Evolutionary conservation across 352 stramenopile species (phyloP), one percentile per base, ranked within the genome.

Genomic region (Pythium guiyangense): DNA sequence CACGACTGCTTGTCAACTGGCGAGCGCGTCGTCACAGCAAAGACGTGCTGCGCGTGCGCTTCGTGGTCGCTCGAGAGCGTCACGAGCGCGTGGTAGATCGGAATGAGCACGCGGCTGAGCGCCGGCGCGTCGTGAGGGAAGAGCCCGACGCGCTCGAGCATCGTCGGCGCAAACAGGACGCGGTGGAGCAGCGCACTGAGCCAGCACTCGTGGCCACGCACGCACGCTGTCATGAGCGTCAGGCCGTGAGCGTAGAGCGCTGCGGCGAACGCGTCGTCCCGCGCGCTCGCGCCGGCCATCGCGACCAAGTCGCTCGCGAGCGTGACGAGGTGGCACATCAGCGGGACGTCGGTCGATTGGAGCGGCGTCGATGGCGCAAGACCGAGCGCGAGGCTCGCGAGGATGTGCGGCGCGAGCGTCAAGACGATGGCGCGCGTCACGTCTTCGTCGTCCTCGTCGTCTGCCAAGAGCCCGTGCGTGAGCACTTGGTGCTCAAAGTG

Each of bases 81-180:
- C 27, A 90, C 65, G 0, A 90, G 62, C 26, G 80, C 80, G 42
- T 88, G 69, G 42, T 90, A 90, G 39, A 90, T 83, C 14, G 80
- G 80, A 39, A 78, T 62, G 27, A 90, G 52, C 39, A 86, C 69
- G 25, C 64, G 71, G 43, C 71, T 74, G 67, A 88, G 82, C 3
- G 68, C 60, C 14, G 37, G 65, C 0, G 75, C 76, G 39, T 86
- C 78, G 14, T 43, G 31, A 3, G 45, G 51, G 40, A 90, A 88
- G 18, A 90, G 55, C 0, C 67, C 70, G 6, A 81, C 58, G 20
- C 62, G 44, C 25, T 74, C 63, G 27, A 90, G 52, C 4, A 78
- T 48, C 3, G 59, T 51, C 0, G 69, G 70, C 12, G 79, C 54
- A 46, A 90, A 90, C 26, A 90, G 49, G 17, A 88, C 51, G 15